Conservation (phyloP, 225 moss, liverwort and hornwort genomes). For the Bryoerythrophyllum caledonicum region DNA sequence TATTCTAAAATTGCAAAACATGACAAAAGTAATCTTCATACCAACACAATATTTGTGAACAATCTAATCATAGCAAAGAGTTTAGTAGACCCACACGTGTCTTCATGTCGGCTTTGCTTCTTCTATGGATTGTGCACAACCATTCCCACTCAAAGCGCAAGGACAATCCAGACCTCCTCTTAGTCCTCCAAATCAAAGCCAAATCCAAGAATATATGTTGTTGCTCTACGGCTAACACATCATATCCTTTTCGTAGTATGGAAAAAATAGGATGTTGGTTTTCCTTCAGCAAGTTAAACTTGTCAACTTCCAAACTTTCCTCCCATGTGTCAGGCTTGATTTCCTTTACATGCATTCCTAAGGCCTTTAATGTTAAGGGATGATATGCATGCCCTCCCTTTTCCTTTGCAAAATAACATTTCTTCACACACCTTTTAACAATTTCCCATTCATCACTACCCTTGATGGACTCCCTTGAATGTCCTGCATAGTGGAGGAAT, state of each 20-base stretch:
- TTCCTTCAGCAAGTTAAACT: background rate
- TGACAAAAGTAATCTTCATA: too few relatives aligned
- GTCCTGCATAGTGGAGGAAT: too few relatives aligned
- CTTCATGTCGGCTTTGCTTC: background rate
- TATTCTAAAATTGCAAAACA: background rate
- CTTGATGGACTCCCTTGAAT: too few relatives aligned
- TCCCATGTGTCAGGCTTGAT: background rate
- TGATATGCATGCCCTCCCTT: background rate
- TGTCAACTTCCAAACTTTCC: background rate
- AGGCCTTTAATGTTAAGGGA: background rate
- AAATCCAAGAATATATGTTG: slow-evolving; percentile 1
- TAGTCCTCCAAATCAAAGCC: background rate
- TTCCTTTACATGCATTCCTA: background rate
- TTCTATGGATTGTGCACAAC: background rate
- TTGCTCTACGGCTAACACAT: background rate
- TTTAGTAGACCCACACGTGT: background rate
- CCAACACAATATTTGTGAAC: too few relatives aligned
- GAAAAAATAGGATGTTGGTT: background rate
- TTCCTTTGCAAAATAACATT: too few relatives aligned
- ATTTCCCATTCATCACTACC: background rate
- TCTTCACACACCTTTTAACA: background rate
- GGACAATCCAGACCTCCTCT: background rate
- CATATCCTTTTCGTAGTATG: background rate
- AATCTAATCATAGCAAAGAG: too few relatives aligned
- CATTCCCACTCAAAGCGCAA: background rate